These are phyloP conservation scores for Acanthamoeba sp. DNA, from an alignment of 208 protist genomes.

Conservation along the genomic window DNA sequence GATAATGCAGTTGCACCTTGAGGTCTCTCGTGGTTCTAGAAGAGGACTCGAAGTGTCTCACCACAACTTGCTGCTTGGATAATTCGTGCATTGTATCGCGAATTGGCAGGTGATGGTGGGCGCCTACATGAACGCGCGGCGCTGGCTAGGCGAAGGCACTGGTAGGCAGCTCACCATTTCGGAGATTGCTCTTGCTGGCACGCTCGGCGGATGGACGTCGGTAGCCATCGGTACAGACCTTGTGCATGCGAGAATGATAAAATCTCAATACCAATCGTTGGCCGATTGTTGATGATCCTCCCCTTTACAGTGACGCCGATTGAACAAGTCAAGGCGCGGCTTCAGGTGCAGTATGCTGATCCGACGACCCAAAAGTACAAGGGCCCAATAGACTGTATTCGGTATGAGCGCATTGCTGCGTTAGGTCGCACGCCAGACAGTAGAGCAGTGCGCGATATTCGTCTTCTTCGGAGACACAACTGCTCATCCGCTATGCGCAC, in stretches of 20 bases:
- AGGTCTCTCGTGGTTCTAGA: neutral
- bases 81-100: no score
- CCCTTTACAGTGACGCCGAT: slow-evolving; percentile 45
- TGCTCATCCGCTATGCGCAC: no score
- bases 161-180: slow-evolving; percentile 11
- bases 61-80: no score
- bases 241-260: no score
- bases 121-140: slow-evolving; percentile 38
- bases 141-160: neutral
- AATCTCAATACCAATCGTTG: neutral
- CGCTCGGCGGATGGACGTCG: slow-evolving; percentile 54
- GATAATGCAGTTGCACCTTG: neutral
- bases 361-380: slow-evolving; percentile 41
- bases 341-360: slow-evolving; percentile 69
- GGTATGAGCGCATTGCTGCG: neutral
- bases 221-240: neutral
- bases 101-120: slow-evolving; percentile 52
- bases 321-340: slow-evolving; percentile 66
- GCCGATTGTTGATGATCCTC: neutral
- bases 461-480: no score
- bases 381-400: slow-evolving; percentile 64
- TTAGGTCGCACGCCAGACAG: no score
- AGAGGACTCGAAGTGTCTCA: no score
- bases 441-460: no score
- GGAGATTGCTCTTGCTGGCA: slow-evolving; percentile 43